Conservation (phyloP, 805 yeast species). For the Barnettozyma botsteinii region DNA sequence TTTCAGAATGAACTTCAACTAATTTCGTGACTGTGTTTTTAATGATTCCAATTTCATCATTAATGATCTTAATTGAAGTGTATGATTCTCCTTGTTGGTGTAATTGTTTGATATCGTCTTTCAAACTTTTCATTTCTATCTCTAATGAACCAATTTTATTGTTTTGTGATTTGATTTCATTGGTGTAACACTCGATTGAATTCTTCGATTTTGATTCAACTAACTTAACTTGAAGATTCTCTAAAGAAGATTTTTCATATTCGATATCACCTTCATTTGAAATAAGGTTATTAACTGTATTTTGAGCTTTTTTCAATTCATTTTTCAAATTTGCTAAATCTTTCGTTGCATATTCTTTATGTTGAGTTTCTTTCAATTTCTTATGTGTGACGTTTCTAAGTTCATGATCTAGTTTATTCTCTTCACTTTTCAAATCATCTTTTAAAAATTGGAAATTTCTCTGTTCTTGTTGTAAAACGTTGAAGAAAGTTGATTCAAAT, state of each 20-base stretch:
- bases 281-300: constrained; percentile 32
- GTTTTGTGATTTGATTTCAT: constrained; percentile 34
- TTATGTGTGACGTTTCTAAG: constrained; percentile 23
- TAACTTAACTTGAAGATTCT: constrained; percentile 32
- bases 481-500: constrained; percentile 5
- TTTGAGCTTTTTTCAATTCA: constrained; percentile 34
- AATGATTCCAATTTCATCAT: constrained; percentile 34
- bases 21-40: constrained; percentile 27
- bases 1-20: constrained; percentile 19
- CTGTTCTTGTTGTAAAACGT: constrained; percentile 4
- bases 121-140: constrained; percentile 45
- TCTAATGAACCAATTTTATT: constrained; percentile 33
- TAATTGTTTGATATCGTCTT: constrained; percentile 42
- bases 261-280: constrained; percentile 44
- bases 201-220: constrained; percentile 25
- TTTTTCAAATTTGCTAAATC: constrained; percentile 34
- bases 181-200: constrained; percentile 27
- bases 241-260: constrained; percentile 38
- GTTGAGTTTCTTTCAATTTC: constrained; percentile 39
- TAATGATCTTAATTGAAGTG: constrained; percentile 45
- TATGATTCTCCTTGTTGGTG: constrained; percentile 54
- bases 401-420: not conserved
- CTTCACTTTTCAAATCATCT: constrained; percentile 12
- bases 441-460: constrained; percentile 9
- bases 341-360: constrained; percentile 32